Base-by-base conservation (phyloP, 441 rosid species). In the Pelargonium cotyledonis region DNA sequence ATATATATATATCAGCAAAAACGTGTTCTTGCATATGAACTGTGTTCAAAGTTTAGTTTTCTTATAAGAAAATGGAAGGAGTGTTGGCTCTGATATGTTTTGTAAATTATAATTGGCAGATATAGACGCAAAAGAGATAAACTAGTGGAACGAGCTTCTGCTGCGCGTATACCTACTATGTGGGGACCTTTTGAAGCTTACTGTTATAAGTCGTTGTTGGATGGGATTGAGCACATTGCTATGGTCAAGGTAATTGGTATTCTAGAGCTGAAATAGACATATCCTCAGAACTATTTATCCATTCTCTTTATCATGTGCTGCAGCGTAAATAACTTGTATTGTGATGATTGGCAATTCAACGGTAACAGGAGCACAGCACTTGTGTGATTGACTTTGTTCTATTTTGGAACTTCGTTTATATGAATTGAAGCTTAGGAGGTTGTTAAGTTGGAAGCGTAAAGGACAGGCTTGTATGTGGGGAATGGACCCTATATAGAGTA, bases 181-280 rank as follows among this genome's bases (percentile, higher is more conserved):
- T 87, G 86, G 84, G 88, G 92, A 14, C 86, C 89, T 14, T 87
- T 87, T 73, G 76, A 73, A 78, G 85, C 92, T 21, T 77, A 82
- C 73, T 87, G 92, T 76, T 85, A 80, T 73, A 77, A 72, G 75
- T 87, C 89, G 55, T 61, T 84, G 65, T 78, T 85, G 63, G 92
- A 85, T 77, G 92, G 92, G 76, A 80, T 85, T 64, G 89, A 87
- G 78, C 91, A 87, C 79, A 85, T 84, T 77, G 92, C 92, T 40
- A 87, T 85, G 92, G 89, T 87, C 49, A 87, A 87, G 55, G 91
- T 87, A 79, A 81, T 83, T 15, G 60, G 23, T 53, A 49, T 12
- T 49, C 55, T 49, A 12, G 55, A 49, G n/a, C 55, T 49, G 55
- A 49, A 49, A 49, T 49, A 49, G 1, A 11, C 14, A 15, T 2